Percentiles rank a stretch among this genome's conserved stretches.
phyloP scores from a whole-genome alignment of 1,284 basidiomycete genomes.

The Rhizoctonia solani region DNA sequence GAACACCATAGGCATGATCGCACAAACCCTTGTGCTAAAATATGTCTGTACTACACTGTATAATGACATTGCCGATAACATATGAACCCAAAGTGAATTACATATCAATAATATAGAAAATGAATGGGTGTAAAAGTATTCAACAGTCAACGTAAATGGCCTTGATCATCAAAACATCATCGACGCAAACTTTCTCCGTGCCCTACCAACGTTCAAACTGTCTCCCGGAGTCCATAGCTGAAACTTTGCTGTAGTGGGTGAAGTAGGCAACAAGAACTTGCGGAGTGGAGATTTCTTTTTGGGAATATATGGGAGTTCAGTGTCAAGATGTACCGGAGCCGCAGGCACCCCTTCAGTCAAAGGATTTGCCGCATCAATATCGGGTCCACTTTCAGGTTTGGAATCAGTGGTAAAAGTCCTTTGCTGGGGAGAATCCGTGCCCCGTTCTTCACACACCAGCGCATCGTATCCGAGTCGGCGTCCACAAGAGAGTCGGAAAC shows the following conservation, averaged over 20 bases:
- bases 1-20: too few species aligned
- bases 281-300: slow-evolving; percentile 5
- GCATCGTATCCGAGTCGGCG: slow-evolving; percentile 1
- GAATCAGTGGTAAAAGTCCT: too few species aligned
- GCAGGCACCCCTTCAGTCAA: too few species aligned
- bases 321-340: too few species aligned
- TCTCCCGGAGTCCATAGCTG: not conserved
- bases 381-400: too few species aligned
- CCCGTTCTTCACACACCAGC: slow-evolving; percentile 8
- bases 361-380: too few species aligned
- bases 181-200: slow-evolving; percentile 20
- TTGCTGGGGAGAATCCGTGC: not conserved
- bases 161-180: slow-evolving; percentile 12
- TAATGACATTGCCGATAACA: too few species aligned
- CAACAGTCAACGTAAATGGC: not conserved
- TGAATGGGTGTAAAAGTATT: not conserved
- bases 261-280: not conserved
- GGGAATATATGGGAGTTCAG: too few species aligned
- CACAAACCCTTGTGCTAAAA: too few species aligned
- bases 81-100: too few species aligned
- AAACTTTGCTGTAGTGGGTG: not conserved
- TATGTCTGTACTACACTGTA: too few species aligned
- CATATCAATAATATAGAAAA: too few species aligned
- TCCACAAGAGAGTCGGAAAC: not conserved
- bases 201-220: not conserved